phyloP scores from a whole-genome alignment of 2,329 filamentous ascomycete species.

The Plenodomus tracheiphilus region DNA sequence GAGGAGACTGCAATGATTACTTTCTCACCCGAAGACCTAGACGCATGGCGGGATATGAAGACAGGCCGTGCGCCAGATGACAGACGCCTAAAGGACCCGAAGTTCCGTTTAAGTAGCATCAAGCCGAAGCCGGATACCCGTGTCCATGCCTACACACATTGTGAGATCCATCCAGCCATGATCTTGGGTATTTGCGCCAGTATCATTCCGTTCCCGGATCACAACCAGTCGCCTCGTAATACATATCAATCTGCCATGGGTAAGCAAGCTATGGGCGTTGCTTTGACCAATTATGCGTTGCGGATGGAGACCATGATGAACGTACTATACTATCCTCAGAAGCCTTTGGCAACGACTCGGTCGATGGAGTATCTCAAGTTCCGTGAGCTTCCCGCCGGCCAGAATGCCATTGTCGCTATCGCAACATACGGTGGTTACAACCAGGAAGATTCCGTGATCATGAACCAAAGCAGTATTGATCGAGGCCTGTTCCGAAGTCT shows the following conservation, averaged over 20 bases:
- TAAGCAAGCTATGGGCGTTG: constrained; percentile 99
- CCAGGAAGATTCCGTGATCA: constrained; percentile 99
- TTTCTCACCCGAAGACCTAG: constrained; percentile 96
- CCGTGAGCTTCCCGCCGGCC: constrained; percentile 92
- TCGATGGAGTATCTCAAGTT: constrained; percentile 99
- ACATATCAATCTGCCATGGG: constrained; percentile 99
- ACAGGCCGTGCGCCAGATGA: constrained; percentile 45
- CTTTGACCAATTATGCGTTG: constrained; percentile 93
- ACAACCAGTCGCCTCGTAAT: constrained; percentile 98
- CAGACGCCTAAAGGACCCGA: constrained; percentile 57
- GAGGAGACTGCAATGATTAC: constrained; percentile 99
- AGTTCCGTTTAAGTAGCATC: constrained; percentile 81
- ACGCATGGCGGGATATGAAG: constrained; percentile 56
- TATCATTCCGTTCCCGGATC: constrained; percentile 99
- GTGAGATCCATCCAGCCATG: constrained; percentile 99
- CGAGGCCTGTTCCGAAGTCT: constrained; percentile 95
- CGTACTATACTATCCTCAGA: constrained; percentile 98
- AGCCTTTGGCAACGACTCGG: constrained; percentile 90
- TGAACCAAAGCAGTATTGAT: constrained; percentile 99
- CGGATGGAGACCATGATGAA: constrained; percentile 99
- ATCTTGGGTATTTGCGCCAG: constrained; percentile 97
- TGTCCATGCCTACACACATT: constrained; percentile 94
- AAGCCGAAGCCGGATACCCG: constrained; percentile 85
- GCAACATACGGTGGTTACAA: constrained; percentile 98
- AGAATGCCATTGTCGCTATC: constrained; percentile 98